Conservation (phyloP, 352 stramenopile species). For the Phytophthora vignae region DNA sequence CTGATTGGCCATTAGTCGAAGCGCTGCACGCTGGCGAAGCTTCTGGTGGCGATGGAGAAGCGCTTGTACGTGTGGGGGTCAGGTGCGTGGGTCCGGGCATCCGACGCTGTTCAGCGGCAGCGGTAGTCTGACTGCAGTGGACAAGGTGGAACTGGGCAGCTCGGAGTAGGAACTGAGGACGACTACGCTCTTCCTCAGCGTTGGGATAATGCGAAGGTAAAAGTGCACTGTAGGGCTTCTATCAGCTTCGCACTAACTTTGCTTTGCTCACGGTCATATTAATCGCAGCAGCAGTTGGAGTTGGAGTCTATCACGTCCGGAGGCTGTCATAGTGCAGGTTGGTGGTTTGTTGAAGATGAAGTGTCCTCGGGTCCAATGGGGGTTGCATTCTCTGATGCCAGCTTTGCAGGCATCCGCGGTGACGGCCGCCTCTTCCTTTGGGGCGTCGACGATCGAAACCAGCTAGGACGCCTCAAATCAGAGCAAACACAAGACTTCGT, state of each 20-base stretch:
- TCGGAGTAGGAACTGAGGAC: slow-evolving; percentile 59
- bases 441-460: slow-evolving; percentile 68
- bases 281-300: slow-evolving; percentile 33
- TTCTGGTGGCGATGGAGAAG: slow-evolving; percentile 26
- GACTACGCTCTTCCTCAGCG: slow-evolving; percentile 69
- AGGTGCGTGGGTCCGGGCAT: slow-evolving; percentile 32
- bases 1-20: slow-evolving; percentile 35
- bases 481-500: slow-evolving; percentile 19
- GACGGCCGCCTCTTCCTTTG: slow-evolving; percentile 66
- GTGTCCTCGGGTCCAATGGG: too few relatives aligned
- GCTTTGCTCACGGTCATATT: not conserved
- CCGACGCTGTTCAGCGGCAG: not conserved
- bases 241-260: too few relatives aligned
- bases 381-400: too few relatives aligned
- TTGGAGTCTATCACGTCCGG: slow-evolving; percentile 55
- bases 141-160: slow-evolving; percentile 68
- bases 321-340: slow-evolving; percentile 80
- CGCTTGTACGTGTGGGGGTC: slow-evolving; percentile 69
- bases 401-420: slow-evolving; percentile 30
- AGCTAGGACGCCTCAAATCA: slow-evolving; percentile 40
- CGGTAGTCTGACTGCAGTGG: not conserved
- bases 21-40: slow-evolving; percentile 4
- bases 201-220: slow-evolving; percentile 34
- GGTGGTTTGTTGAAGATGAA: not conserved
- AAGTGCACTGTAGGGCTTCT: too few relatives aligned